Evolutionary conservation across 225 moss, liverwort and hornwort species (phyloP), one percentile per base, ranked within the genome.

Genomic region (Polytrichum formosum): DNA sequence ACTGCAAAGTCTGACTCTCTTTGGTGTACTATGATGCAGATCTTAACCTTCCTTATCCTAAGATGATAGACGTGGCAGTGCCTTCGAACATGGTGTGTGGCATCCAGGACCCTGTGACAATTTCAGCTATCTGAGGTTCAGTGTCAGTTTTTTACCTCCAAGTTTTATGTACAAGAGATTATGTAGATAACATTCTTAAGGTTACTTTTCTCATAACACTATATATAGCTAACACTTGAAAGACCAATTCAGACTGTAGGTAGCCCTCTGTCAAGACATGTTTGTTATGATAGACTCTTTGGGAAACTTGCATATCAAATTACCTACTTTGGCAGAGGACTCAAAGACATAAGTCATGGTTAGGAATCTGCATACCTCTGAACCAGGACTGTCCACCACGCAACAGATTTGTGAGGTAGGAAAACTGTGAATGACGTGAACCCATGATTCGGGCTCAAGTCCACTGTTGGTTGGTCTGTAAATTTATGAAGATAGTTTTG

Each of bases 31-130:
- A 16, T 72, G 54, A 53, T 13, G 7, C 61, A 85, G 85, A 82
- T 76, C 55, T 94, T 54, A 84, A 83, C 26, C 71, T 94, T 65
- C 73, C 91, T 21, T 97, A 88, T 74, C 93, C 91, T 23, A 91
- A 91, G 76, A 86, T 97, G 90, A 88, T 91, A 0, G 90, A 92
- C 28, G 76, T 83, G 53, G 90, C 89, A 5, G 84, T 92, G 56
- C 92, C 91, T 66, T 84, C 89, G 65, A 92, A 97, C 67, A 73
- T 90, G 85, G 76, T 78, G 69, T 94, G 92, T 69, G 91, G 96
- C 68, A 76, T 92, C 64, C 89, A 92, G 77, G 92, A 88, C 30
- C 72, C 78, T 63, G 74, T 81, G 68, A 53, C 74, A 65, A 25
- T 59, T 9, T 75, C 72, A 21, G 67, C 70, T 37, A 73, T 75